Evolutionary conservation across 2,329 filamentous ascomycete genomes (phyloP), one percentile per base, ranked within the genome.

Genomic region (Tolypocladium guangdongense): DNA sequence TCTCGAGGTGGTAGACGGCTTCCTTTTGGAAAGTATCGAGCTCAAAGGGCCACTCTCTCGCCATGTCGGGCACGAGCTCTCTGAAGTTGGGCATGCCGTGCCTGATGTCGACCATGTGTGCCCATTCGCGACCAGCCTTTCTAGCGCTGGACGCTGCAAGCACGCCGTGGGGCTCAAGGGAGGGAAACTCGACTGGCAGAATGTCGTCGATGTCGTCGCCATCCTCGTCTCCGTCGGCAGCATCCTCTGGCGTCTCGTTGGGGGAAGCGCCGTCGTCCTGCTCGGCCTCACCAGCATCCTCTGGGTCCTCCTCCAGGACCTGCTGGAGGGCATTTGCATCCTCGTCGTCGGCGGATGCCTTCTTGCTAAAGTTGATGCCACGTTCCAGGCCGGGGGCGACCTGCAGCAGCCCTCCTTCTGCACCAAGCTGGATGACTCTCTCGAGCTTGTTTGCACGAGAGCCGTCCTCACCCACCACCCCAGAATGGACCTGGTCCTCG

Each of bases 11-110:
- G 66, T 97, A 99, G 2, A 99, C 88, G 7, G 93, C 93, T 72
- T 99, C 93, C 66, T 99, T 99, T 66, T 99, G 93, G 72, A 99
- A 99, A 0, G 88, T 96, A 63, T 99, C 93, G 37, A 97, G 82
- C 68, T 99, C 93, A 60, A 99, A 99, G 0, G 92, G 91, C 88
- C 91, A 99, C 58, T 95, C 87, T 58, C 87, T 82, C 1, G 93
- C 93, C 90, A 97, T 96, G 56, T 97, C 88, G 0, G 93, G 93
- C 8, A 99, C 91, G 38, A 99, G 76, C 56, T 96, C 92, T 55
- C 80, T 78, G 69, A 99, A 97, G 65, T 97, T 97, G n/a, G 88
- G 78, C 63, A 97, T 95, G 51, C 92, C 88, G 55, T 90, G 83
- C 63, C 92, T 91, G 61, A 97, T 86, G 67, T 99, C 92, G 2